phyloP scores from a whole-genome alignment of 176 grass and related monocot species.

The Tuctoria greenei region DNA sequence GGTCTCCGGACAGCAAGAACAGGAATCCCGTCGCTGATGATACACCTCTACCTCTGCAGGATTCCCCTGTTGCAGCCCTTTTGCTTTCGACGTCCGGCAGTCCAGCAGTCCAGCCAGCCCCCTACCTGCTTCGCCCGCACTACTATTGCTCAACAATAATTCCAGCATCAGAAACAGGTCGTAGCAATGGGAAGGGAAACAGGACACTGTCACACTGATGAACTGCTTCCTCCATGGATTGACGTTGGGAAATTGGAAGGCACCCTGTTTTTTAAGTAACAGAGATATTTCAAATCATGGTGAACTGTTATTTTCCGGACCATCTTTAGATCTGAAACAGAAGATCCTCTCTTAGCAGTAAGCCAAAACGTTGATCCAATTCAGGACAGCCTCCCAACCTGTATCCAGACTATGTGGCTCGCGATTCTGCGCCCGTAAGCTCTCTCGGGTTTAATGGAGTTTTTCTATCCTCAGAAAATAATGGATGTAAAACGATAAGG shows the following conservation, averaged over 20 bases:
- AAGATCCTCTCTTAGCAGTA: no score
- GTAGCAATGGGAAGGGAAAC: neutral
- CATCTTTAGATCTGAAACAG: no score
- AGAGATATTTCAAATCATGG: no score
- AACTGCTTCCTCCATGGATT: conserved; percentile 16
- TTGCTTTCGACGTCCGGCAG: conserved; percentile 34
- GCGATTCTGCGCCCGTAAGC: no score
- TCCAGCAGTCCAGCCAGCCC: neutral
- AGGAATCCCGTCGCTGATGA: conserved; percentile 43
- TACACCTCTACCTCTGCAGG: conserved; percentile 18
- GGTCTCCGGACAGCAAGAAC: conserved; percentile 29
- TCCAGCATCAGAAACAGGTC: conserved; percentile 9
- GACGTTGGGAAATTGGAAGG: neutral
- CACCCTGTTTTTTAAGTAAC: conserved; percentile 12
- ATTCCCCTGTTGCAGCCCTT: conserved; percentile 37
- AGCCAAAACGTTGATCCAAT: no score
- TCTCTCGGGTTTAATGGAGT: no score
- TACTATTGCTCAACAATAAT: conserved; percentile 36
- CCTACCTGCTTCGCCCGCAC: conserved; percentile 6
- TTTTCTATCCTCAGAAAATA: no score
- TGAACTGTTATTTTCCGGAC: no score
- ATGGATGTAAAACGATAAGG: neutral
- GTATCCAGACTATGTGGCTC: no score
- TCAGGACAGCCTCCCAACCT: no score
- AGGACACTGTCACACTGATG: conserved; percentile 11